phyloP scores from a whole-genome alignment of 768 basidiomycete genomes.

The Kwoniella botswanensis region DNA sequence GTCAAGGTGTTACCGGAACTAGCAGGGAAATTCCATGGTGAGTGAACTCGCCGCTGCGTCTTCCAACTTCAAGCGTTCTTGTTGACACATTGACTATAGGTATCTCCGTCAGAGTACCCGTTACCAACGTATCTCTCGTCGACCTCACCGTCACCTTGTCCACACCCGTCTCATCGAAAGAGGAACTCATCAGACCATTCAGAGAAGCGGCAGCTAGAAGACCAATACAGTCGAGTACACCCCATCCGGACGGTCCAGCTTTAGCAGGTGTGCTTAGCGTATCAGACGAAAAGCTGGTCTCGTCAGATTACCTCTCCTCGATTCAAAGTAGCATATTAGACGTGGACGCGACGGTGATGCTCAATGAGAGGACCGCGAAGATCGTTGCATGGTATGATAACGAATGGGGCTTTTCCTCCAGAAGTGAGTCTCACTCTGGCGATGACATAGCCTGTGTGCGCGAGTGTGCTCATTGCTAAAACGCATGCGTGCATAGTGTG shows the following conservation, averaged over 20 bases:
- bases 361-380: slow-evolving; percentile 53
- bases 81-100: slow-evolving; percentile 28
- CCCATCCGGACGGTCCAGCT: slow-evolving; percentile 24
- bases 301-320: slow-evolving; percentile 55
- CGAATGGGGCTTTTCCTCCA: slow-evolving; percentile 52
- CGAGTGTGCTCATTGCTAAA: neutral
- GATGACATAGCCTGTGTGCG: neutral
- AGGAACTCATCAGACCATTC: slow-evolving; percentile 53
- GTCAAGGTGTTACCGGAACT: slow-evolving; percentile 58
- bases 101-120: slow-evolving; percentile 58
- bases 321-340: slow-evolving; percentile 52
- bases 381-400: slow-evolving; percentile 58
- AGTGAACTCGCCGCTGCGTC: slow-evolving; percentile 4
- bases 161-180: slow-evolving; percentile 48
- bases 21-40: slow-evolving; percentile 58
- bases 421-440: slow-evolving; percentile 30
- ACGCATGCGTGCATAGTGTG: slow-evolving; percentile 43
- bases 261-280: slow-evolving; percentile 53
- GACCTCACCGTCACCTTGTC: slow-evolving; percentile 57
- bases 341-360: slow-evolving; percentile 50
- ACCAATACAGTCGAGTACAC: slow-evolving; percentile 27
- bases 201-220: slow-evolving; percentile 40
- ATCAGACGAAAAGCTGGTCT: slow-evolving; percentile 58
- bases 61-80: neutral
- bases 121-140: slow-evolving; percentile 58